Evolutionary conservation across 768 basidiomycete species (phyloP).

Genomic region (Kwoniella heveanensis): DNA sequence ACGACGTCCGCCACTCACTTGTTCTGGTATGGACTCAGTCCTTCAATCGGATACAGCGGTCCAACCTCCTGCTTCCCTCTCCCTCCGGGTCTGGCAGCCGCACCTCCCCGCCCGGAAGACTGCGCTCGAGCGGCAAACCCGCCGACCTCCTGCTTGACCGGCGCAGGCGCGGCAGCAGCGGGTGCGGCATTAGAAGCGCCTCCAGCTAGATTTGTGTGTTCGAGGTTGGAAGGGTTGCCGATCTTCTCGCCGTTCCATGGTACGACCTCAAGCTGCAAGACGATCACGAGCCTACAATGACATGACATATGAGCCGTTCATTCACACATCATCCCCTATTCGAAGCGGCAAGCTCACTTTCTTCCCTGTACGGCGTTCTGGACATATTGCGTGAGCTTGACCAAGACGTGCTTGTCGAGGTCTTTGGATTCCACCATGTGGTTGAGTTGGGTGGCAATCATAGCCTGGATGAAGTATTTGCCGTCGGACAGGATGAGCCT

Average conservation of each 20-base stretch:
- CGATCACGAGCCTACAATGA: constrained; percentile 77
- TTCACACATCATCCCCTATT: too few relatives aligned
- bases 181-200: constrained; percentile 51
- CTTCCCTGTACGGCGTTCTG: constrained; percentile 82
- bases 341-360: constrained; percentile 70
- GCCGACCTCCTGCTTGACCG: constrained; percentile 29
- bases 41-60: constrained; percentile 81
- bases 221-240: constrained; percentile 63
- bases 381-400: constrained; percentile 72
- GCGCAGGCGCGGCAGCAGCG: constrained; percentile 50
- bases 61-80: constrained; percentile 41
- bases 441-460: constrained; percentile 93
- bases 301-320: constrained; percentile 1
- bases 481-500: constrained; percentile 85
- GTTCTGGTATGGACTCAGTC: constrained; percentile 93
- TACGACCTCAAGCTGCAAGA: constrained; percentile 60
- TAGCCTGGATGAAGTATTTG: constrained; percentile 79
- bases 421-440: constrained; percentile 66
- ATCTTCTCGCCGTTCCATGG: constrained; percentile 65
- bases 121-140: constrained; percentile 33
- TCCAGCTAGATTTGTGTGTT: constrained; percentile 55
- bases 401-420: constrained; percentile 69
- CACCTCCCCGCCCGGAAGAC: constrained; percentile 19
- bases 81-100: constrained; percentile 23
- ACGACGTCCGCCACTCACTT: constrained; percentile 59